A percentile compares a stretch with the other conserved stretches of the same genome.
phyloP scores from a whole-genome alignment of 2,329 filamentous ascomycete genomes.

The Albophoma yamanashiensis region DNA sequence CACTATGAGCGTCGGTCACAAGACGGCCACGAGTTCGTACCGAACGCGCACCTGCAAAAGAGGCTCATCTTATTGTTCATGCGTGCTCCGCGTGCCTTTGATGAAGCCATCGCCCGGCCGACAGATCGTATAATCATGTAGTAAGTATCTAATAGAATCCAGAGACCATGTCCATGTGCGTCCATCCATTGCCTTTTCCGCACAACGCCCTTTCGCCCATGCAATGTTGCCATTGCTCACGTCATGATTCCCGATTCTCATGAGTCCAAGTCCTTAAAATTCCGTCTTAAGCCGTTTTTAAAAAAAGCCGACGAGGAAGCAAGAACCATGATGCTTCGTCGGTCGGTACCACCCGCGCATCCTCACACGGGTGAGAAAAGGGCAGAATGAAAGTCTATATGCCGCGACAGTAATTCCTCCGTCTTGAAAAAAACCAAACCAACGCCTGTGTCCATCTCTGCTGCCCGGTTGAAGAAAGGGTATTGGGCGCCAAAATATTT shows the following conservation, averaged over 20 bases:
- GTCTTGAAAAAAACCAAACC: background rate
- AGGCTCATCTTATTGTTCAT: background rate
- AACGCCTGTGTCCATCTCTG: slow-evolving; percentile 3
- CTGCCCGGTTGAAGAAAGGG: slow-evolving; percentile 4
- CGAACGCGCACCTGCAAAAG: background rate
- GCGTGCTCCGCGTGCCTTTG: background rate
- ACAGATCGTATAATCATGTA: background rate
- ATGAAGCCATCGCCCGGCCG: background rate
- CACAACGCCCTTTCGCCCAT: background rate
- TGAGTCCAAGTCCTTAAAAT: background rate
- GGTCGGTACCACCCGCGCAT: background rate
- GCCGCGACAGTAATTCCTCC: background rate
- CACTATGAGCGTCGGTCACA: too few relatives aligned
- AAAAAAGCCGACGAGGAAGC: background rate
- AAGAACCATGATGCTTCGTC: background rate
- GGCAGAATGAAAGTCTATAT: background rate
- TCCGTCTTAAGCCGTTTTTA: background rate
- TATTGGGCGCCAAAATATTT: slow-evolving; percentile 3
- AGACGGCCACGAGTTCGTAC: background rate
- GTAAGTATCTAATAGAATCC: background rate
- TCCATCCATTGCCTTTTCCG: background rate
- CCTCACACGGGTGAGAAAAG: slow-evolving; percentile 1
- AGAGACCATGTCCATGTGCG: background rate
- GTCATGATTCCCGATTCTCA: background rate
- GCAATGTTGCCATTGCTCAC: slow-evolving; percentile 3